These are phyloP conservation scores for Blastobotrys robertii DNA, from an alignment of 805 yeast species.

Conservation along the genomic window DNA sequence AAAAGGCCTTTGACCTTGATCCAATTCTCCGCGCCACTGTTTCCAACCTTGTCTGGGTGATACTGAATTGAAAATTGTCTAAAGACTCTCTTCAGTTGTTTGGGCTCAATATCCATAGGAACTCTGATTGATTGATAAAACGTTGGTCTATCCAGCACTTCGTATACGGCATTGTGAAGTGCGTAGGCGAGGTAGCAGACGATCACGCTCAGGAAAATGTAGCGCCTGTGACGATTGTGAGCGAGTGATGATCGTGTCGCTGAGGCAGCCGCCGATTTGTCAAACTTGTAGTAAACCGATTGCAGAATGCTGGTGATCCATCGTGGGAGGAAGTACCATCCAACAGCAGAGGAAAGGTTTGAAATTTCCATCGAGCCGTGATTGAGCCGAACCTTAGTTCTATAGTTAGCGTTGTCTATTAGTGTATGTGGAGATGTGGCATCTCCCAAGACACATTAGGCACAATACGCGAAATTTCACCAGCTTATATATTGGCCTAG, in stretches of 20 bases:
- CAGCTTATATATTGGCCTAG: too few species aligned
- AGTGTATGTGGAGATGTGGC: background rate
- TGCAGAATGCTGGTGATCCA: slow-evolving; percentile 16
- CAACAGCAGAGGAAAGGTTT: slow-evolving; percentile 3
- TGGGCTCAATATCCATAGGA: slow-evolving; percentile 11
- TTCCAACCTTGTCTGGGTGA: slow-evolving; percentile 29
- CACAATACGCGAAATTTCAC: background rate
- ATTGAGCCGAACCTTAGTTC: too few species aligned
- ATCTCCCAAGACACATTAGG: background rate
- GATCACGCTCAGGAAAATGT: background rate
- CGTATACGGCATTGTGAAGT: slow-evolving; percentile 11
- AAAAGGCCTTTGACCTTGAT: slow-evolving; percentile 63
- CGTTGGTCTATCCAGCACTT: slow-evolving; percentile 8
- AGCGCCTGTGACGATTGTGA: background rate
- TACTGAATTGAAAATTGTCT: slow-evolving; percentile 16
- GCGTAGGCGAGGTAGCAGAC: slow-evolving; percentile 15
- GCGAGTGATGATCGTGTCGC: too few species aligned
- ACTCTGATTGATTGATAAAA: slow-evolving; percentile 19
- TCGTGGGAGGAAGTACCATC: slow-evolving; percentile 20
- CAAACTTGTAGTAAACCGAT: slow-evolving; percentile 1
- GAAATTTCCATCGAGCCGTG: background rate
- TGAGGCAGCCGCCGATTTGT: background rate
- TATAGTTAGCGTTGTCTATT: too few species aligned
- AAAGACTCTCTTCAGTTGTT: slow-evolving; percentile 15
- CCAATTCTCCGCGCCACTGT: slow-evolving; percentile 14